Evolutionary conservation across 2,329 filamentous ascomycete species (phyloP).

Genomic region (Fusarium nanum): DNA sequence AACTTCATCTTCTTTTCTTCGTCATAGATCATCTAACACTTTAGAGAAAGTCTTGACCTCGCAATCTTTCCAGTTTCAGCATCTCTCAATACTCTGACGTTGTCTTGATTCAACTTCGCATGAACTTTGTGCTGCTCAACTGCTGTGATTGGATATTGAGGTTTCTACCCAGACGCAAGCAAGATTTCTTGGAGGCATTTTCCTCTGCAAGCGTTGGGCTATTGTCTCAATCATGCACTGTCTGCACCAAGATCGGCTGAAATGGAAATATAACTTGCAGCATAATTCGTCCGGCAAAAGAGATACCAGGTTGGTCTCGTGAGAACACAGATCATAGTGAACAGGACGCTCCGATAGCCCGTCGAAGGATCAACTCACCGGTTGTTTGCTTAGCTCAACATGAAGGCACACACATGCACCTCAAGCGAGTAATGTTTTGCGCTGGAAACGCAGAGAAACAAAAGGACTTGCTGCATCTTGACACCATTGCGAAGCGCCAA

Average conservation of each 20-base stretch:
- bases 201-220: background rate
- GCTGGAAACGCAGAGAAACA: background rate
- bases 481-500: background rate
- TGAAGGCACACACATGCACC: background rate
- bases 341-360: background rate
- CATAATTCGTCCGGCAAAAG: background rate
- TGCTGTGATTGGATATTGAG: background rate
- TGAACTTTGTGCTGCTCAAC: background rate
- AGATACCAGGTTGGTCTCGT: background rate
- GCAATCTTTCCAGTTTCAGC: background rate
- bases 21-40: background rate
- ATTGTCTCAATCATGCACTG: background rate
- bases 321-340: background rate
- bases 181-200: background rate
- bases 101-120: background rate
- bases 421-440: background rate
- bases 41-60: background rate
- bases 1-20: background rate
- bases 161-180: background rate
- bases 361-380: background rate
- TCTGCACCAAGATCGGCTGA: background rate
- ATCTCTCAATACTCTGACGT: background rate
- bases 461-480: background rate
- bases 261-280: background rate
- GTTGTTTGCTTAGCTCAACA: background rate